These are phyloP conservation scores for Fraxinus xanthoxyloides DNA, from an alignment of 305 asterid species.

Conservation along the genomic window DNA sequence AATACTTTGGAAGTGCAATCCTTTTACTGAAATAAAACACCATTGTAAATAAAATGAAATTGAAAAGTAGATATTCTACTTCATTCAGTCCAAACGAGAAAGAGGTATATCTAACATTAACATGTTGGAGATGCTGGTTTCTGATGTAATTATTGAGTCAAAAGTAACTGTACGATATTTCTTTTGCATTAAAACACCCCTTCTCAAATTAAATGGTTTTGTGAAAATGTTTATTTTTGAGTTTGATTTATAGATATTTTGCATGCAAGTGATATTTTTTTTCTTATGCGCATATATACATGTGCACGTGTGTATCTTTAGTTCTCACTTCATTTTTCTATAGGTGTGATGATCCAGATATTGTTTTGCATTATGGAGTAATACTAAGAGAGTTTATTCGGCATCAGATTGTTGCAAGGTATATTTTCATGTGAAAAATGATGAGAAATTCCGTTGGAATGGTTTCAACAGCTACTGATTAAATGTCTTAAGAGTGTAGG, in stretches of 20 bases:
- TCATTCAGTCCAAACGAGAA: background rate
- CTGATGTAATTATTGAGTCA: background rate
- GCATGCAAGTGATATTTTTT: background rate
- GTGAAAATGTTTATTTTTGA: background rate
- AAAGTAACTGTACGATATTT: background rate
- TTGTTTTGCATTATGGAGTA: constrained; percentile 49
- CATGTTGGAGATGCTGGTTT: background rate
- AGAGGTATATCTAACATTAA: background rate
- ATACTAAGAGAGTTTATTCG: constrained; percentile 52
- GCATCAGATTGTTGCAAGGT: constrained; percentile 52
- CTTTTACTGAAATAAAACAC: background rate
- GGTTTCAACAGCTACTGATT: background rate
- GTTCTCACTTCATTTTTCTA: background rate
- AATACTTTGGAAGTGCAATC: background rate
- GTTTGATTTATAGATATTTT: background rate
- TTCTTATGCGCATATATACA: background rate
- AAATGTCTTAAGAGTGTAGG: background rate
- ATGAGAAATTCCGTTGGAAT: background rate
- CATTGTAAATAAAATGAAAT: background rate
- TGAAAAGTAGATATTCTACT: background rate
- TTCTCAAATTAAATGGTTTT: background rate
- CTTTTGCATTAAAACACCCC: background rate
- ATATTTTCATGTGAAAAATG: background rate
- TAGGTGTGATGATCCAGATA: constrained; percentile 41
- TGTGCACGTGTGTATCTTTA: background rate